Base-by-base conservation (phyloP, 208 protist genomes). In the Acanthamoeba sp. region DNA sequence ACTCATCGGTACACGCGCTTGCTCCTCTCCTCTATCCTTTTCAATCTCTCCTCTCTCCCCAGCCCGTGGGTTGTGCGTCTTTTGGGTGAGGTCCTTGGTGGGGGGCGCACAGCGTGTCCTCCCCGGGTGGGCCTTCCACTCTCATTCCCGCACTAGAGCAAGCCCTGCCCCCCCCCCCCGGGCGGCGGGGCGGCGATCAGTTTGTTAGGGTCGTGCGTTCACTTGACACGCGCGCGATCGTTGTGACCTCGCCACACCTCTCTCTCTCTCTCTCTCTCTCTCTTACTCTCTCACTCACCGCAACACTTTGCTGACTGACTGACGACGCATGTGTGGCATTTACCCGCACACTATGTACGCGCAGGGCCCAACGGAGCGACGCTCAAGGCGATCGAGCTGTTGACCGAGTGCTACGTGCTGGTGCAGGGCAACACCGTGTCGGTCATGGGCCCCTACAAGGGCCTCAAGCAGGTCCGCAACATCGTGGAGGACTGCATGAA, bases 401-500 rank as follows among this genome's bases (percentile, higher is more conserved):
- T 99, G 2, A 99, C 99, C 2, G 98, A 98, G 20, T 99, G 99
- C 97, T 99, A 99, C 96, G 97, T 99, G 80, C 97, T 99, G n/a
- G 99, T 99, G 42, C 99, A 99, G 96, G 99, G 99, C 45, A 97
- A 96, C 95, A 99, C 99, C 5, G 99, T 99, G 3, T 96, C 98
- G 18, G 97, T 97, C 29, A 99, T 99, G 97, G 99, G 99, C 0
- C 97, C 98, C 27, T 97, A 98, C 66, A 99, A 99, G 93, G 99
- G 99, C 18, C 97, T 99, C 22, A 96, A 97, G 78, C 96, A 98
- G 95, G 99, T 99, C 12, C 97, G 99, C 38, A 98, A 98, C 89
- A 99, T 99, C 52, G 99, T 99, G 12, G 97, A 99, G 66, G 99
- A 99, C 94, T 99, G 99, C 97, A 99, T 99, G 99, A 98, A 99